A percentile compares a stretch with the other conserved stretches of the same genome.
phyloP scores from a whole-genome alignment of 179 eudicot genomes.

The Spergularia azorica region DNA sequence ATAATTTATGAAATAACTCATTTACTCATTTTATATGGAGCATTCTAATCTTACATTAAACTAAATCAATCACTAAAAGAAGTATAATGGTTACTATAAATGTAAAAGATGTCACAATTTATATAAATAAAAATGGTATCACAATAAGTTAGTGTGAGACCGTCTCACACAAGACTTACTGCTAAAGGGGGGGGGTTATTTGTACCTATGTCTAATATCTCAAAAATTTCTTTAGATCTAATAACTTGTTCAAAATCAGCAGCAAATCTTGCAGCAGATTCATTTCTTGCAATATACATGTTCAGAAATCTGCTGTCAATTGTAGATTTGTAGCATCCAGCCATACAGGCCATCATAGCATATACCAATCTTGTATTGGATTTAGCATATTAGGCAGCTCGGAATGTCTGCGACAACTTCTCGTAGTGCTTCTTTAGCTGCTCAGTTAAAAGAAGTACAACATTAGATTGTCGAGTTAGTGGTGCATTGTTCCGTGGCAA shows the following conservation, averaged over 20 bases:
- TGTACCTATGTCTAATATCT: slow-evolving; percentile 7
- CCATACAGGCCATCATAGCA: no score
- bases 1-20: no score
- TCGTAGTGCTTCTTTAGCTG: slow-evolving; percentile 56
- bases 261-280: not conserved
- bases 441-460: slow-evolving; percentile 3
- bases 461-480: not conserved
- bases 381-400: slow-evolving; percentile 30
- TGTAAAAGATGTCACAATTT: no score
- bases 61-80: no score
- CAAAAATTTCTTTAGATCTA: not conserved
- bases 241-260: not conserved
- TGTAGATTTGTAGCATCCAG: not conserved
- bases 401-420: slow-evolving; percentile 40
- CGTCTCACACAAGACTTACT: no score
- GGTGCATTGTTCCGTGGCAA: not conserved
- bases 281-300: not conserved
- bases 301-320: not conserved
- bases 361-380: not conserved
- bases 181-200: not conserved
- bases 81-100: no score
- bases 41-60: no score
- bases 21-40: no score
- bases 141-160: no score
- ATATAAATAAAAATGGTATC: no score